These are phyloP conservation scores for Takakia lepidozioides DNA, from an alignment of 225 moss, liverwort and hornwort species.

Conservation along the genomic window DNA sequence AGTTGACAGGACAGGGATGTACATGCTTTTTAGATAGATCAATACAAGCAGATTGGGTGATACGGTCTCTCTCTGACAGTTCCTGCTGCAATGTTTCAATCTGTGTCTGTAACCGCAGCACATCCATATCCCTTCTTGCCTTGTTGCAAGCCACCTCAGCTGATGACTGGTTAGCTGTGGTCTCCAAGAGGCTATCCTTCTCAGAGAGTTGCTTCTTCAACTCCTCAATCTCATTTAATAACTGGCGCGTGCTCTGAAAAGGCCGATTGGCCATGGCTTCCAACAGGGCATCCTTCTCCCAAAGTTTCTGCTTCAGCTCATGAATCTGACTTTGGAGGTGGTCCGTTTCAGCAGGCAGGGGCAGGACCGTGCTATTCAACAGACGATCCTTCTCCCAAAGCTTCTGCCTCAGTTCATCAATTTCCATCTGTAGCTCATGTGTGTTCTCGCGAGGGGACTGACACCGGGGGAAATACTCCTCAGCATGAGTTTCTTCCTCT, in stretches of 20 bases:
- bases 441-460: conserved; percentile 24
- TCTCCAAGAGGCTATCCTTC: conserved; percentile 23
- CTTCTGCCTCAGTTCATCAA: conserved; percentile 58
- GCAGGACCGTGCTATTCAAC: conserved; percentile 26
- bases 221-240: conserved; percentile 15
- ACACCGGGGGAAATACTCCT: no score
- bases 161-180: conserved; percentile 13
- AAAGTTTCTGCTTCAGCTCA: conserved; percentile 1
- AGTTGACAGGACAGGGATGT: no score
- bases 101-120: conserved; percentile 31
- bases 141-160: conserved; percentile 17
- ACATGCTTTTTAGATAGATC: conserved; percentile 56
- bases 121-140: conserved; percentile 16
- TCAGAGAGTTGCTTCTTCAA: conserved; percentile 24
- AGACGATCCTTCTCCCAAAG: conserved; percentile 60
- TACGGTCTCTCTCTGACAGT: conserved; percentile 43
- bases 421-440: conserved; percentile 34
- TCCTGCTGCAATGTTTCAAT: conserved; percentile 45
- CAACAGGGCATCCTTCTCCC: conserved; percentile 37
- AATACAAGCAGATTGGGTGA: conserved; percentile 41
- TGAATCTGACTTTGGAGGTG: conserved; percentile 4
- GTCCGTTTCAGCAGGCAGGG: no score
- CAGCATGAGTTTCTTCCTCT: conserved; percentile 18
- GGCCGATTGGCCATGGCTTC: conserved; percentile 26
- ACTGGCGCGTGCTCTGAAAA: conserved; percentile 8